Evolutionary conservation across 2,329 filamentous ascomycete species (phyloP).

Genomic region (Verticillium klebahnii): DNA sequence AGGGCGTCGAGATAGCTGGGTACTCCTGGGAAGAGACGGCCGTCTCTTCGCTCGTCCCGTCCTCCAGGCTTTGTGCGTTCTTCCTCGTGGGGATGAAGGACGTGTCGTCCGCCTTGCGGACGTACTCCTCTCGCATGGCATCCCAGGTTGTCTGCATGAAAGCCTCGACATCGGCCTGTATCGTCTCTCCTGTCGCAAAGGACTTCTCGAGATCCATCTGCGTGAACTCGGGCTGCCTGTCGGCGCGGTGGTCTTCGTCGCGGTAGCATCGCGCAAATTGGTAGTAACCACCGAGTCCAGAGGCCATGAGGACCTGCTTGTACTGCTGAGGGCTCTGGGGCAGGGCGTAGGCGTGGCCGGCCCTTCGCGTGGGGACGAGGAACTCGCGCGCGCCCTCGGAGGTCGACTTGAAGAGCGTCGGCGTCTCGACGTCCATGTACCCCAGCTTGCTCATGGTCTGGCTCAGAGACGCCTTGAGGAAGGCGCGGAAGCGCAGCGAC

Average conservation of each 20-base stretch:
- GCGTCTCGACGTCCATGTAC: conserved; percentile 84
- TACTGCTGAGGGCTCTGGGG: conserved; percentile 98
- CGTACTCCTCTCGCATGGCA: conserved; percentile 36
- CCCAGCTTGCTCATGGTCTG: conserved; percentile 49
- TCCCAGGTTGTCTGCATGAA: conserved; percentile 54
- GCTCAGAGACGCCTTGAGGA: conserved; percentile 48
- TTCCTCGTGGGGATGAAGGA: conserved; percentile 20
- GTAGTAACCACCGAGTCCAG: conserved; percentile 76
- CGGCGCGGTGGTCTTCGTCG: conserved; percentile 88
- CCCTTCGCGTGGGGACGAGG: conserved; percentile 76
- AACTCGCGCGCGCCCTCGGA: conserved; percentile 95
- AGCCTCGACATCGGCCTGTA: conserved; percentile 54
- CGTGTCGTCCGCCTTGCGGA: conserved; percentile 22
- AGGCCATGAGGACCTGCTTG: conserved; percentile 95
- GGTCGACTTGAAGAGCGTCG: conserved; percentile 93
- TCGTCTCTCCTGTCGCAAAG: conserved; percentile 68
- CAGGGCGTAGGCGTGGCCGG: conserved; percentile 78
- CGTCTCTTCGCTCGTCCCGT: conserved; percentile 1
- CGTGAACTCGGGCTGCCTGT: conserved; percentile 95
- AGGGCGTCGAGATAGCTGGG: conserved; percentile 29
- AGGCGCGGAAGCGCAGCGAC: conserved; percentile 66
- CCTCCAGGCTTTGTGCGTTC: conserved; percentile 7
- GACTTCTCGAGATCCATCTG: conserved; percentile 95
- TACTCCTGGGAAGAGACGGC: conserved; percentile 10
- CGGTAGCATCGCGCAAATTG: conserved; percentile 94